Evolutionary conservation across 768 basidiomycete genomes (phyloP), one percentile per base, ranked within the genome.

Genomic region (Lyophyllum decastes): DNA sequence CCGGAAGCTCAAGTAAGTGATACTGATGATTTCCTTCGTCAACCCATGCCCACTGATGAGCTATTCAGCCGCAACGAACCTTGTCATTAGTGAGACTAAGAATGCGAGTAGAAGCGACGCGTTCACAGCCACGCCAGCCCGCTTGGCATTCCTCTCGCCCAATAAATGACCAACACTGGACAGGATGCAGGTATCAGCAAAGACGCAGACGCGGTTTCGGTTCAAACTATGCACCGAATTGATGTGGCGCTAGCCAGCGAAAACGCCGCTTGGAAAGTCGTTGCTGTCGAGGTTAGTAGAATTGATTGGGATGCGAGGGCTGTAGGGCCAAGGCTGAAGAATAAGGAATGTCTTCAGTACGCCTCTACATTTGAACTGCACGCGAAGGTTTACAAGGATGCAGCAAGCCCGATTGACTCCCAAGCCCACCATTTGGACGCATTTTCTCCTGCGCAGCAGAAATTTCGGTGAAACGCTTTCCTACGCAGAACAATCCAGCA

Each of bases 281-380:
- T 84, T 0, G 87, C 89, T n/a, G 82, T 78, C 19, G 89, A 92
- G 14, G 84, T 86, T 30, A 89, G 77, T 8, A 98, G 77, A 2
- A 98, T 87, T 0, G 90, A 93, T 68, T 98, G 95, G 0, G 92
- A 84, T 0, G 97, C 96, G 1, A 99, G 82, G 7, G 83, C 74
- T 4, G 83, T 78, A 1, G 94, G 86, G 1, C 94, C 91, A 0
- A 97, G 73, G 43, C 90, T 91, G 34, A 34, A 24, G 24, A 11
- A 4, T 7, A 2, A 2, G 3, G 27, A 49, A 2, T 3, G 17
- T 9, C 6, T 53, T 61, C n/a, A n/a, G n/a, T n/a, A n/a, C n/a
- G n/a, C n/a, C n/a, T n/a, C n/a, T n/a, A n/a, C n/a, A n/a, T n/a
- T n/a, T n/a, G n/a, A n/a, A n/a, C n/a, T n/a, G 48, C 4, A 14